Percentiles rank a stretch among this genome's conserved stretches.
phyloP scores from a whole-genome alignment of 2,329 filamentous ascomycete genomes.

The Leptographium lundbergii region DNA sequence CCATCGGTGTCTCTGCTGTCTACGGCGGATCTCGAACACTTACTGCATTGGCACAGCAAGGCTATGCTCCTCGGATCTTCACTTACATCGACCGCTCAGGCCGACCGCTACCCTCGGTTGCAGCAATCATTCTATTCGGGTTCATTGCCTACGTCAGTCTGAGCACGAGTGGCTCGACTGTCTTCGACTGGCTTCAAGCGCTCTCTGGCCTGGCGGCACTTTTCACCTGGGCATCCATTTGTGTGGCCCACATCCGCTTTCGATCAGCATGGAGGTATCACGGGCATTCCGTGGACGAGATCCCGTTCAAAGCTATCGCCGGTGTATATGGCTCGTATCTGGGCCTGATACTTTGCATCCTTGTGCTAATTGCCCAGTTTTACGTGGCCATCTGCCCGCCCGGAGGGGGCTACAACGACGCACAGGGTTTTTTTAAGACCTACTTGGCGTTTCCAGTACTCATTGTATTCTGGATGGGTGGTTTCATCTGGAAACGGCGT shows the following conservation, averaged over 20 bases:
- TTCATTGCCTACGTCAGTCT: constrained; percentile 37
- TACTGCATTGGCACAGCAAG: constrained; percentile 45
- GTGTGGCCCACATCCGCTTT: constrained; percentile 57
- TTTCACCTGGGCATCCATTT: constrained; percentile 60
- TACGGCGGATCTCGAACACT: constrained; percentile 48
- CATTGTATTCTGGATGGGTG: constrained; percentile 36
- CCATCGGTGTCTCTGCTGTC: constrained; percentile 44
- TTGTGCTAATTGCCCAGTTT: constrained; percentile 44
- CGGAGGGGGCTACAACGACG: constrained; percentile 19
- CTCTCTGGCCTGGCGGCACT: constrained; percentile 52
- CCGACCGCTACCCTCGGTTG: constrained; percentile 39
- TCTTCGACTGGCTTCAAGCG: constrained; percentile 55
- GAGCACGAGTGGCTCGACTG: constrained; percentile 27
- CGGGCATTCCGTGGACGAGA: constrained; percentile 51
- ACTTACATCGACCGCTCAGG: constrained; percentile 45
- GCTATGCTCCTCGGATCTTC: constrained; percentile 44
- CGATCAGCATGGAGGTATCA: constrained; percentile 48
- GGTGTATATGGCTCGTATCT: constrained; percentile 54
- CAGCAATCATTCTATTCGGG: constrained; percentile 33
- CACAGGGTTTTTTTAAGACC: constrained; percentile 37
- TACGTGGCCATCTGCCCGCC: constrained; percentile 27
- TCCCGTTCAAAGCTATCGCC: constrained; percentile 49
- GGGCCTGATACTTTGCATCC: constrained; percentile 42
- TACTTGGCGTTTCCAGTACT: constrained; percentile 43
- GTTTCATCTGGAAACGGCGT: constrained; percentile 52